phyloP scores from a whole-genome alignment of 108 stramenopile genomes.

The Discostella stelligeroides region DNA sequence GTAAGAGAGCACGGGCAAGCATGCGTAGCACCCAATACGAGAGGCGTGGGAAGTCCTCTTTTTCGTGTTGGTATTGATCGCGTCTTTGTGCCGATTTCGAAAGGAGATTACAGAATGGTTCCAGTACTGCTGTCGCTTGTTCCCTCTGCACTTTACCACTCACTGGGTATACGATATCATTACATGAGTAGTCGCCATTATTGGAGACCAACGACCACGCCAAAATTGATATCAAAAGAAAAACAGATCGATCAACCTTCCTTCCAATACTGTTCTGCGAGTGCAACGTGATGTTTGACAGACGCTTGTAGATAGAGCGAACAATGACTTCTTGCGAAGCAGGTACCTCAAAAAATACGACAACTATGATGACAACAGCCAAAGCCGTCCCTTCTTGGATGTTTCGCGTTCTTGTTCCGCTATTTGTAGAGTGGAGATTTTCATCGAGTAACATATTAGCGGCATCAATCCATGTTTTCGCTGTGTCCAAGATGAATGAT shows the following conservation, averaged over 20 bases:
- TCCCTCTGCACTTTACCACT: constrained; percentile 4
- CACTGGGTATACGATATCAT: constrained; percentile 12
- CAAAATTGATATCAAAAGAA: constrained; percentile 26
- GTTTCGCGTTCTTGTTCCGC: background rate
- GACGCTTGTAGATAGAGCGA: constrained; percentile 28
- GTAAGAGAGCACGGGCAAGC: constrained; percentile 24
- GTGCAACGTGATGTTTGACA: constrained; percentile 16
- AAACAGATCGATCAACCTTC: constrained; percentile 8
- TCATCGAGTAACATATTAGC: constrained; percentile 43
- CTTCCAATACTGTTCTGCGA: constrained; percentile 1
- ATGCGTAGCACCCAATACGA: constrained; percentile 23
- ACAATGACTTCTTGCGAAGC: constrained; percentile 40
- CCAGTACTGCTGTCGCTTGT: constrained; percentile 13
- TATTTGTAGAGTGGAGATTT: constrained; percentile 1
- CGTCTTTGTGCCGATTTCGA: constrained; percentile 16
- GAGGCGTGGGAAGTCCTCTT: constrained; percentile 12
- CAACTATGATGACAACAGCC: constrained; percentile 38
- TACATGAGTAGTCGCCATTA: constrained; percentile 13
- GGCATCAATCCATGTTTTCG: constrained; percentile 43
- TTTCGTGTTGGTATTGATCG: constrained; percentile 5
- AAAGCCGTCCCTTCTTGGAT: constrained; percentile 30
- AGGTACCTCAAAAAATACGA: constrained; percentile 43
- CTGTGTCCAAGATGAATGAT: constrained; percentile 25
- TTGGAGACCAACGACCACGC: constrained; percentile 34
- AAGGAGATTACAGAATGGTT: constrained; percentile 39